Conservation (phyloP, 805 yeast species). For the Metschnikowia continentalis region DNA sequence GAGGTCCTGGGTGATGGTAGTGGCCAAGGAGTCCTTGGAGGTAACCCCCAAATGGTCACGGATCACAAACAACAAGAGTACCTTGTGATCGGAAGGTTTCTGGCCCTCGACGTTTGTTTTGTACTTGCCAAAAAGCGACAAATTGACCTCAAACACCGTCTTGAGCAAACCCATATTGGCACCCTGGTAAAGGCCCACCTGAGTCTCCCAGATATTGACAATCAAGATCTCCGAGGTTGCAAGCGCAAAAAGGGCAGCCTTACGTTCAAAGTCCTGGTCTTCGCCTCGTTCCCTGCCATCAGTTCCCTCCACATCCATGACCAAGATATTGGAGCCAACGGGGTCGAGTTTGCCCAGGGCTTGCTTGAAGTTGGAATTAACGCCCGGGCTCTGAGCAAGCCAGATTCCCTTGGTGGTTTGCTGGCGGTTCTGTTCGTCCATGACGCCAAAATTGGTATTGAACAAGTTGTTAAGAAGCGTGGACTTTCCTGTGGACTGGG, state of each 20-base stretch:
- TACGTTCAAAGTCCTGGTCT: slow-evolving; percentile 96
- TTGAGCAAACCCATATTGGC: slow-evolving; percentile 94
- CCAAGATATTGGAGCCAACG: slow-evolving; percentile 47
- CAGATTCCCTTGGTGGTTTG: slow-evolving; percentile 65
- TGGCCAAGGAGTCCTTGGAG: slow-evolving; percentile 66
- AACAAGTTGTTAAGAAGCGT: slow-evolving; percentile 83
- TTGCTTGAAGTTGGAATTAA: slow-evolving; percentile 14
- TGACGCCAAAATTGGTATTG: slow-evolving; percentile 79
- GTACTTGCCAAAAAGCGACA: slow-evolving; percentile 69
- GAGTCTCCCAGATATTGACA: slow-evolving; percentile 95
- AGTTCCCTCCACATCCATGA: slow-evolving; percentile 98
- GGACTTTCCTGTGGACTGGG: slow-evolving; percentile 95
- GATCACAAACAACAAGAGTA: slow-evolving; percentile 77
- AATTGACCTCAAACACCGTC: slow-evolving; percentile 93
- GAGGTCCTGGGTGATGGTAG: slow-evolving; percentile 68
- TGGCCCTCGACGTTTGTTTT: slow-evolving; percentile 20
- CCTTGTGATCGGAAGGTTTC: slow-evolving; percentile 46
- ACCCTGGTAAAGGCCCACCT: slow-evolving; percentile 94
- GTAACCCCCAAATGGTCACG: slow-evolving; percentile 90
- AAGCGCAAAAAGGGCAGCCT: slow-evolving; percentile 91
- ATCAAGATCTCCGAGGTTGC: slow-evolving; percentile 88
- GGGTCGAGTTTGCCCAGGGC: no score
- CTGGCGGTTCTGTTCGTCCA: slow-evolving; percentile 81
- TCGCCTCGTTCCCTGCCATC: slow-evolving; percentile 98
- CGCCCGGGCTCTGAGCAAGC: slow-evolving; percentile 38